These are phyloP conservation scores for Colletotrichum tofieldiae DNA, from an alignment of 2,329 filamentous ascomycete genomes.

Conservation along the genomic window DNA sequence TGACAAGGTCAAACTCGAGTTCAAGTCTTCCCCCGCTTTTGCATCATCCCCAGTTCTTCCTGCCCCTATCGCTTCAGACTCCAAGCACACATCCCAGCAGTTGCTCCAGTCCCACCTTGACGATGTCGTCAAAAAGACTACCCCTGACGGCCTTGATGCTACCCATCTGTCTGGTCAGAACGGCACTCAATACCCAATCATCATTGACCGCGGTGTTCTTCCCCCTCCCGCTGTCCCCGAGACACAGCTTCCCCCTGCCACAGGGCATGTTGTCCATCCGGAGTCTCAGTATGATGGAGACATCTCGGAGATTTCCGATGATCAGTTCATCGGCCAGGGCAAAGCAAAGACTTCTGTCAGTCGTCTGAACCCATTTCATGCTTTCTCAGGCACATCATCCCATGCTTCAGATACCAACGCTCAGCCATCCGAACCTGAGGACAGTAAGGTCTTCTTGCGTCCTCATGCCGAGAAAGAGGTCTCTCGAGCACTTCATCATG, in stretches of 20 bases:
- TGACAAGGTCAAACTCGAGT: conserved; percentile 20
- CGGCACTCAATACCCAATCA: conserved; percentile 19
- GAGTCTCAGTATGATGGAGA: conserved; percentile 18
- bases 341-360: conserved; percentile 21
- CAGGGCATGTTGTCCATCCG: neutral
- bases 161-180: conserved; percentile 26
- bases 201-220: conserved; percentile 1
- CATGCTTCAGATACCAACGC: conserved; percentile 30
- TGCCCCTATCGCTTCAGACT: conserved; percentile 12
- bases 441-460: conserved; percentile 31
- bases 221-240: neutral
- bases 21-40: conserved; percentile 14
- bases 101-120: conserved; percentile 28
- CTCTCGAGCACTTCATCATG: conserved; percentile 38
- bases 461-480: conserved; percentile 40
- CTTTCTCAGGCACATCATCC: conserved; percentile 32
- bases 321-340: neutral
- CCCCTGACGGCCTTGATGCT: neutral
- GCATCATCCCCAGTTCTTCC: conserved; percentile 20
- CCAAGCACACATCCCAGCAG: conserved; percentile 1
- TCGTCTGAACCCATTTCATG: conserved; percentile 38
- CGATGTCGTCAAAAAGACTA: conserved; percentile 32
- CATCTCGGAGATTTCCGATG: conserved; percentile 3
- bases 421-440: conserved; percentile 14
- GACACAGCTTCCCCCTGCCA: neutral